Base-by-base conservation (phyloP, 768 basidiomycete species). In the Filobasidium wieringae region DNA sequence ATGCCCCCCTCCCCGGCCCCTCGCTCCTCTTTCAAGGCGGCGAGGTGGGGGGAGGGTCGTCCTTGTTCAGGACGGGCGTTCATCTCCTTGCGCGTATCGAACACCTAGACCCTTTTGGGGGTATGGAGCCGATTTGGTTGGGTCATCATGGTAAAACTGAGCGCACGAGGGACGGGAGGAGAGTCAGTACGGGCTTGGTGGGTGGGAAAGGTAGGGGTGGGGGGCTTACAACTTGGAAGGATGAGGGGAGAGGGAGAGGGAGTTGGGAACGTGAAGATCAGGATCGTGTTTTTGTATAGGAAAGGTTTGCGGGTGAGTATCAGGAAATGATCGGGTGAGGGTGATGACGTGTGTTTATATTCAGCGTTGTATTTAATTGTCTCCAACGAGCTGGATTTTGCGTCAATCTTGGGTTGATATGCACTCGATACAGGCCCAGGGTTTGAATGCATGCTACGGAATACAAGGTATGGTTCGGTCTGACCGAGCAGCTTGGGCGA, bases 101-200 rank as follows among this genome's bases (percentile, higher is more conserved):
- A 47, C 24, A 19, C 29, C 43, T 27, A 24, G 29, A 6, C 22
- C 43, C 43, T 14, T 47, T 26, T 47, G 7, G 8, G 41, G 24
- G 43, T 27, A 47, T 27, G 29, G 43, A 47, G 43, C 14, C 43
- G 43, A 47, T 47, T 47, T n/a, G n/a, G n/a, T 47, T 27, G 22
- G 29, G 43, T 47, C 43, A 47, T 47, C 43, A 47, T 47, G 43
- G 43, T 47, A 47, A 47, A 47, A 47, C 43, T 47, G 43, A n/a
- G n/a, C n/a, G n/a, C n/a, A n/a, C n/a, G 14, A 19, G n/a, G 43
- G 14, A 12, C 19, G n/a, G 11, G 29, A 47, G 11, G 19, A 43
- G 24, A 19, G 24, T 19, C 19, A 43, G 41, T 24, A n/a, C 19
- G 24, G 8, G 8, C 8, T 7, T 9, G 7, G 8, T 8, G 8